Evolutionary conservation across 2,329 filamentous ascomycete genomes (phyloP).

Genomic region (Trichoderma sp.): DNA sequence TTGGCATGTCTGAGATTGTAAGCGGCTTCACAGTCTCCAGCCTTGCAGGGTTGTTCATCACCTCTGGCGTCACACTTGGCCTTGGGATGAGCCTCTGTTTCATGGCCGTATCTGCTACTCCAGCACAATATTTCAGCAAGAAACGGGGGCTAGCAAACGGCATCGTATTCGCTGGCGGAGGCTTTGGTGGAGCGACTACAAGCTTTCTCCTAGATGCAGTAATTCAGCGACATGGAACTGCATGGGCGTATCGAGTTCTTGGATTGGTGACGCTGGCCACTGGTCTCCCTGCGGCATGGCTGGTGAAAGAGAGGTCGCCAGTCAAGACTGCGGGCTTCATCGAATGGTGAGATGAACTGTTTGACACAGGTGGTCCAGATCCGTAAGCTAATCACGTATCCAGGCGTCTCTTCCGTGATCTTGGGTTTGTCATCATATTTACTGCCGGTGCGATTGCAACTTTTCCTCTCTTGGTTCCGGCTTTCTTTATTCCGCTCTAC

Average conservation of each 20-base stretch:
- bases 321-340: constrained; percentile 41
- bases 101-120: constrained; percentile 40
- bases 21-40: constrained; percentile 27
- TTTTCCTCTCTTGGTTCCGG: constrained; percentile 56
- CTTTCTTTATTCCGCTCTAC: constrained; percentile 58
- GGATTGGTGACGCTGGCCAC: constrained; percentile 49
- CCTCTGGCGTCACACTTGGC: constrained; percentile 26
- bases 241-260: constrained; percentile 49
- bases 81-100: constrained; percentile 27
- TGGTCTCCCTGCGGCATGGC: constrained; percentile 49
- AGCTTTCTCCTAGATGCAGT: constrained; percentile 44
- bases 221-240: constrained; percentile 38
- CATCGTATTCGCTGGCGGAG: constrained; percentile 46
- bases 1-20: constrained; percentile 45
- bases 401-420: constrained; percentile 46
- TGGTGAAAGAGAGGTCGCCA: constrained; percentile 45
- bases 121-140: constrained; percentile 50
- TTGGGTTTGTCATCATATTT: constrained; percentile 51
- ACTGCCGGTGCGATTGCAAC: constrained; percentile 50
- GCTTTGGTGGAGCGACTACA: constrained; percentile 48
- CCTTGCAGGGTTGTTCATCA: constrained; percentile 30
- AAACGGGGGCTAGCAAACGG: constrained; percentile 51
- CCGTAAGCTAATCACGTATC: background rate
- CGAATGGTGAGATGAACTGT: background rate
- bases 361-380: no score